Conservation (phyloP, 2,329 filamentous ascomycete species). For the Lecanicillium sp. region DNA sequence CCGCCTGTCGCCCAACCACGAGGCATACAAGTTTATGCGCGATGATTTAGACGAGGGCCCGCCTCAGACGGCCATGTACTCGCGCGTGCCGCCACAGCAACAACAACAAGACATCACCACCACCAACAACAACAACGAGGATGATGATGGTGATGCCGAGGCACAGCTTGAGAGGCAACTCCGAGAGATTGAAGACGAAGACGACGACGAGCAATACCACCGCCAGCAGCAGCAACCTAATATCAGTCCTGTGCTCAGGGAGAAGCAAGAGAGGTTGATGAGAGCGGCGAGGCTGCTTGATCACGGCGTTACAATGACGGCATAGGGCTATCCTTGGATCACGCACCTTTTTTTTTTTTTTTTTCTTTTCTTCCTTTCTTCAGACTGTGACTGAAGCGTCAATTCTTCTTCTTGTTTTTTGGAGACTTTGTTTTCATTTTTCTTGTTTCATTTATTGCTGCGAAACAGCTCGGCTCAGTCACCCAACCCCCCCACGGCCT, state of each 20-base stretch:
- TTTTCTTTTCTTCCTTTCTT: neutral
- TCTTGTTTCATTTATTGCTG: no score
- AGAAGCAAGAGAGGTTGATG: constrained; percentile 29
- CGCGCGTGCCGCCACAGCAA: constrained; percentile 2
- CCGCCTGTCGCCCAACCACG: constrained; percentile 11
- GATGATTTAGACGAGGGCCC: constrained; percentile 5
- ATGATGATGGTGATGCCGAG: constrained; percentile 3
- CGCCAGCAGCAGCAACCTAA: constrained; percentile 17
- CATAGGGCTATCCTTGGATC: no score
- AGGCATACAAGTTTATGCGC: constrained; percentile 5
- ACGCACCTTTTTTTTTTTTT: neutral
- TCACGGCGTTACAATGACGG: constrained; percentile 9
- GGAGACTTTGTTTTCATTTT: no score
- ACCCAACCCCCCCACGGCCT: no score
- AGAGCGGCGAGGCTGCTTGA: constrained; percentile 31
- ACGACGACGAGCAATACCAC: constrained; percentile 16
- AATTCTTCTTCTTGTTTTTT: neutral
- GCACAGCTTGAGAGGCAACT: no score
- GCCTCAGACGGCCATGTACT: constrained; percentile 28
- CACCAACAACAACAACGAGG: neutral
- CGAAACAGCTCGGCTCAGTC: no score
- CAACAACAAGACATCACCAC: neutral
- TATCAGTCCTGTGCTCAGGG: constrained; percentile 17
- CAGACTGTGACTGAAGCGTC: neutral
- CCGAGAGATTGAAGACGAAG: constrained; percentile 13